phyloP scores from a whole-genome alignment of 495 filamentous ascomycete species.

The Aspergillus wentii region DNA sequence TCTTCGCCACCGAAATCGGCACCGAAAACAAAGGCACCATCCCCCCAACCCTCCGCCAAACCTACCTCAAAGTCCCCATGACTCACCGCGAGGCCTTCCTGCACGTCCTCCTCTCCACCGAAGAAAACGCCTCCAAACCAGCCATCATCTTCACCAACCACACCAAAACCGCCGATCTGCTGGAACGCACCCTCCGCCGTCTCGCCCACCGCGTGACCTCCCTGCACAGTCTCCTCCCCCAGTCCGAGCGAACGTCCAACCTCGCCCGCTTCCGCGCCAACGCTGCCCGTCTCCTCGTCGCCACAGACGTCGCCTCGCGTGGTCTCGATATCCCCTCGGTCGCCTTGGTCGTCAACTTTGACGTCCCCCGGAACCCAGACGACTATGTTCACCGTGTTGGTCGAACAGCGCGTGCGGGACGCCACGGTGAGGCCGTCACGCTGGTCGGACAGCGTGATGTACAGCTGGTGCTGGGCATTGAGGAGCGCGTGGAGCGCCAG shows the following conservation, averaged over 20 bases:
- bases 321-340: conserved; percentile 96
- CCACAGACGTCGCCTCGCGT: conserved; percentile 92
- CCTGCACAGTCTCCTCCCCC: conserved; percentile 80
- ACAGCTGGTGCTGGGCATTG: conserved; percentile 78
- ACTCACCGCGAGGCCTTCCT: conserved; percentile 92
- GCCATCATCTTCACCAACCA: conserved; percentile 94
- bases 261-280: conserved; percentile 85
- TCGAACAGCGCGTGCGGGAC: conserved; percentile 87
- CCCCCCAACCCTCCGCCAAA: conserved; percentile 75
- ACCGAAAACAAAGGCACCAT: conserved; percentile 61
- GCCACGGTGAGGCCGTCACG: conserved; percentile 75
- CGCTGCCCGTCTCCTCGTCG: conserved; percentile 87
- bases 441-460: conserved; percentile 92
- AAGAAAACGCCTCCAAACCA: conserved; percentile 64
- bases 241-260: conserved; percentile 77
- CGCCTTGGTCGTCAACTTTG: conserved; percentile 86
- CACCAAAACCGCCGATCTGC: conserved; percentile 78
- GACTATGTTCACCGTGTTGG: conserved; percentile 97
- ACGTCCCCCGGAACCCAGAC: conserved; percentile 90
- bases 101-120: conserved; percentile 81
- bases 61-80: conserved; percentile 79
- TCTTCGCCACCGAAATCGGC: conserved; percentile 85
- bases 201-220: conserved; percentile 87
- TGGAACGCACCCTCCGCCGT: conserved; percentile 78
- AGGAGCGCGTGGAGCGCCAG: conserved; percentile 71